These are phyloP conservation scores for Diospyros lotus DNA, from an alignment of 148 eudicot species.

Conservation along the genomic window DNA sequence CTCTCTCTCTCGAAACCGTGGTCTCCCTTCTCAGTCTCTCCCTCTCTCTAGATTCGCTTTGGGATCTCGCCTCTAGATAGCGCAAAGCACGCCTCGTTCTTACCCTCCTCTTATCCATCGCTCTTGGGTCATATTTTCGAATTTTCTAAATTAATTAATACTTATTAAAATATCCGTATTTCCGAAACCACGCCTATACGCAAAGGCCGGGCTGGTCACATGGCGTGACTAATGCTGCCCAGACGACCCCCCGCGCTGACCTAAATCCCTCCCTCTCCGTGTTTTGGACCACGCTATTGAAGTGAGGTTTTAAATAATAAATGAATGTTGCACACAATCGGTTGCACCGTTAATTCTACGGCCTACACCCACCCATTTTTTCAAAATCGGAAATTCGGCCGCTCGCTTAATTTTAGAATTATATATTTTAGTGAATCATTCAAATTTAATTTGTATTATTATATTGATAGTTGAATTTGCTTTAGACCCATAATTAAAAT, in stretches of 20 bases:
- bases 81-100: conserved; percentile 19
- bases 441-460: too few relatives aligned
- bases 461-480: too few relatives aligned
- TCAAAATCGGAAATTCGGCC: too few relatives aligned
- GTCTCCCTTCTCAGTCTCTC: neutral
- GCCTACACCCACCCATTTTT: too few relatives aligned
- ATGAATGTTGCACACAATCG: too few relatives aligned
- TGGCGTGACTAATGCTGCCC: conserved; percentile 28
- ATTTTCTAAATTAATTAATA: neutral
- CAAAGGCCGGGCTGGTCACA: conserved; percentile 16
- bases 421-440: too few relatives aligned
- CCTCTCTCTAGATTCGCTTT: conserved; percentile 12
- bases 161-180: neutral
- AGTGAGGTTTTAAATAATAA: too few relatives aligned
- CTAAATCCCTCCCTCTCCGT: neutral
- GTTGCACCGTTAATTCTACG: too few relatives aligned
- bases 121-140: conserved; percentile 12
- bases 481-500: too few relatives aligned
- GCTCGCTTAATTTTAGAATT: too few relatives aligned
- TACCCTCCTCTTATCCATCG: conserved; percentile 5
- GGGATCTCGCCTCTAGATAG: neutral
- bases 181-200: conserved; percentile 13
- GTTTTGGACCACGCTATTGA: too few relatives aligned
- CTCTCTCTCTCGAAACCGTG: conserved; percentile 5
- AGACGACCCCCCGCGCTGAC: conserved; percentile 14